Base-by-base conservation (phyloP, 164 flowering plant genomes). In the Taxillus chinensis region DNA sequence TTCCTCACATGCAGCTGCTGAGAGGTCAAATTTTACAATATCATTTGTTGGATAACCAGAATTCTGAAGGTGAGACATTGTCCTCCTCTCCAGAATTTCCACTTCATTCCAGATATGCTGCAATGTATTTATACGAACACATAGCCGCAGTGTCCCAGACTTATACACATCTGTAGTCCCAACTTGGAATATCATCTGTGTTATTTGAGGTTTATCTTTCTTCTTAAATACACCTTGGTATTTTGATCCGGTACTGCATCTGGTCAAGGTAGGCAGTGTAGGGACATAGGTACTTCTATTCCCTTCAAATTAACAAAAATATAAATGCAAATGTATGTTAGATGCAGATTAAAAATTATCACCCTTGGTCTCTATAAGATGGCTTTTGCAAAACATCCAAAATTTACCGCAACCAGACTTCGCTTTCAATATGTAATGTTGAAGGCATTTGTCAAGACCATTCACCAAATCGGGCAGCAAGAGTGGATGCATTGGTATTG, bases 121-220 rank as follows among this genome's bases (percentile, higher is more conserved):
- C 68, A 92, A 63, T 11, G 95, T 82, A 67, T 92, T 92, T 43
- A 92, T 82, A 12, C 97, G 93, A 10, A 87, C 83, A 70, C 97
- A 90, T 10, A 86, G 71, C 70, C 85, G 89, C 16, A 84, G 77
- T 43, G 82, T 63, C 55, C 83, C 83, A 50, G 85, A 65, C 63
- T 69, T 70, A 37, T 83, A 77, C 10, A 79, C 85, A 74, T 74
- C 76, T 48, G 71, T 57, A 12, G 77, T 63, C 49, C 81, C 85
- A 55, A 79, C 78, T 70, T 84, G 92, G 45, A 85, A 51, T 56
- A 73, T 85, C 74, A 70, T 80, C 46, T 74, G 86, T 17, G 70
- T 57, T 42, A 45, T 54, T 38, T 74, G 78, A 10, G 73, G 61
- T 65, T 77, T 82, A n/a, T 92, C 84, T 57, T 79, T 81, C 73